These are phyloP conservation scores for Mycogone perniciosa DNA, from an alignment of 2,329 filamentous ascomycete genomes.

Conservation along the genomic window DNA sequence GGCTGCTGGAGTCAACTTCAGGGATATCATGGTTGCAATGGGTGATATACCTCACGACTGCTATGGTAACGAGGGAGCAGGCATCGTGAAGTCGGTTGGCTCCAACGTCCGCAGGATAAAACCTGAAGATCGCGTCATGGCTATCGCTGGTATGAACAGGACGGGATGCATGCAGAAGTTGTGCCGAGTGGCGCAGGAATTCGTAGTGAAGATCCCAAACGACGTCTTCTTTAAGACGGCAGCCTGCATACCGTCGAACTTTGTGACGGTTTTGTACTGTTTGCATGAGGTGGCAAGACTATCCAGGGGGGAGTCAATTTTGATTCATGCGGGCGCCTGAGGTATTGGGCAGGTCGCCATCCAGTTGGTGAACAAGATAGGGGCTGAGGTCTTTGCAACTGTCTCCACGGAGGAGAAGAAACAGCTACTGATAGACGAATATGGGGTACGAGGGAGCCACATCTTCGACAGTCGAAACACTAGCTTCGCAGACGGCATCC, in stretches of 20 bases:
- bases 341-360: conserved; percentile 28
- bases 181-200: neutral
- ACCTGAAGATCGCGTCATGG: too few relatives aligned
- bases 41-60: neutral
- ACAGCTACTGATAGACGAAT: conserved; percentile 20
- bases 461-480: conserved; percentile 26
- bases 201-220: too few relatives aligned
- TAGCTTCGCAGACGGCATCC: conserved; percentile 24
- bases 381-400: conserved; percentile 20
- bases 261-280: conserved; percentile 16
- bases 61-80: too few relatives aligned
- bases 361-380: conserved; percentile 19
- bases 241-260: conserved; percentile 26
- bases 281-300: conserved; percentile 24
- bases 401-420: conserved; percentile 24
- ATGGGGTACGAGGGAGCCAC: conserved; percentile 22
- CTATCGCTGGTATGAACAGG: too few relatives aligned
- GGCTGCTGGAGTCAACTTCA: conserved; percentile 17
- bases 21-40: conserved; percentile 16
- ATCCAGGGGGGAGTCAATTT: conserved; percentile 12
- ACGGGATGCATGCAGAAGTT: too few relatives aligned
- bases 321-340: conserved; percentile 30
- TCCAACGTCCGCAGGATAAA: too few relatives aligned
- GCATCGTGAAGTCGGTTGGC: too few relatives aligned
- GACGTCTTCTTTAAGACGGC: neutral